Evolutionary conservation across 2,329 filamentous ascomycete genomes (phyloP), one percentile per base, ranked within the genome.

Genomic region (Neoarthrinium moseri): DNA sequence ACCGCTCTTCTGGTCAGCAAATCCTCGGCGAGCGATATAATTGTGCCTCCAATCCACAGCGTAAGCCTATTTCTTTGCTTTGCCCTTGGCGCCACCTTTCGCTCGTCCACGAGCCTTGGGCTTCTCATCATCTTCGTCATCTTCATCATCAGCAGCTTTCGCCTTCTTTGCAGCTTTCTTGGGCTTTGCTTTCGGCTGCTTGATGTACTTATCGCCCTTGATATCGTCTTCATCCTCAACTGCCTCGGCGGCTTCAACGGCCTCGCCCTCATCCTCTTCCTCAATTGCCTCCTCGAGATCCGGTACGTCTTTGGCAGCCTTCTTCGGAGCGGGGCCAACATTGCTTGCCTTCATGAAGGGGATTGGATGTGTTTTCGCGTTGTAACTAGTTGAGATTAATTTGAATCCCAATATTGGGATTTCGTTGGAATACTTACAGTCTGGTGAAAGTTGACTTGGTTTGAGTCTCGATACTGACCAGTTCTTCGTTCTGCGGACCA

Each of bases 211-310:
- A 69, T 99, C 94, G 63, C 92, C 95, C 60, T 87, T 90, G 42
- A 97, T 66, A n/a, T 84, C 71, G n/a, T 84, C 71, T 43, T 91
- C 87, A 0, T 88, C 86, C 4, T 89, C 87, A 1, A 85, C 85
- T 1, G 77, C 81, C 33, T 83, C 80, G 2, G 70, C 78, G 3
- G 72, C 64, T 27, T 80, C 78, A 1, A 81, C 68, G 22, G 74
- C 70, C 26, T 84, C 83, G n/a, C 77, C 84, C 17, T 84, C 87
- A 36, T 95, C 92, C 5, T 90, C 91, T 56, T 95, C 92, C 39
- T 97, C 91, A 44, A 99, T 86, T 2, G 91, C 94, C 68, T 99
- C 94, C 69, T 99, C 94, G 24, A 99, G 78, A 69, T 99, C 94
- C 1, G 94, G 95, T 51, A 86, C 87, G 38, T 92, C 90, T 66